Conservation (phyloP, 2,329 filamentous ascomycete genomes). For the Diplodia seriata region DNA sequence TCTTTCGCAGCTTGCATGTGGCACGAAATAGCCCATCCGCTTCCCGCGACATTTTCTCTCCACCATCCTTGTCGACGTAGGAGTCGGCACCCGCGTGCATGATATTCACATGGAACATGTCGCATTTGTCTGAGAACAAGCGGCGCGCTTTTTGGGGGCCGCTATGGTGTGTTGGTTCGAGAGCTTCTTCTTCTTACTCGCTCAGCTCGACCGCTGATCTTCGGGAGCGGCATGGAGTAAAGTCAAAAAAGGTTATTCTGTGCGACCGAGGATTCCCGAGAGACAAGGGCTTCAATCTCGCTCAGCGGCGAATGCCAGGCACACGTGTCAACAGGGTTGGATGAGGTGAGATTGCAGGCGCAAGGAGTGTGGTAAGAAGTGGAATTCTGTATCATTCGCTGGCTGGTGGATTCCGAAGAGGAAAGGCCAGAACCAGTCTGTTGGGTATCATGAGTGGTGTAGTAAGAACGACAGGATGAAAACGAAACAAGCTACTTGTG, state of each 20-base stretch:
- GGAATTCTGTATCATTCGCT: not conserved
- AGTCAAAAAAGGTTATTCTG: not conserved
- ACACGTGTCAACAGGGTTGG: conserved; percentile 21
- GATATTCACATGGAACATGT: not conserved
- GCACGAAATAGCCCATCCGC: not conserved
- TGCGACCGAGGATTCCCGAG: not conserved
- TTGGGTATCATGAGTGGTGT: conserved; percentile 24
- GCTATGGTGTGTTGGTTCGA: not conserved
- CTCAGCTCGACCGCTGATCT: not conserved
- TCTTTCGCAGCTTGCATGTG: not conserved
- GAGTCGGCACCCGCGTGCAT: not conserved
- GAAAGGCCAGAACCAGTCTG: conserved; percentile 18
- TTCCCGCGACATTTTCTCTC: not conserved
- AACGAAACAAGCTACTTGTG: conserved; percentile 1
- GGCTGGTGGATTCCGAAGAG: conserved; percentile 6
- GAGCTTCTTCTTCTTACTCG: not conserved
- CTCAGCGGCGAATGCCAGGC: not conserved
- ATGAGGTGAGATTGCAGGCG: conserved; percentile 21
- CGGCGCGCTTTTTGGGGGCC: not conserved
- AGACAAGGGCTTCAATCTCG: not conserved
- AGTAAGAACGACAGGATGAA: not conserved
- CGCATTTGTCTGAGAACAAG: not conserved
- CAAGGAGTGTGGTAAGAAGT: not conserved
- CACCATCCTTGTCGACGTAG: not conserved
- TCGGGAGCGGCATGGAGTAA: not conserved